These are phyloP conservation scores for Fusarium hainanense DNA, from an alignment of 2,329 filamentous ascomycete species.

Conservation along the genomic window DNA sequence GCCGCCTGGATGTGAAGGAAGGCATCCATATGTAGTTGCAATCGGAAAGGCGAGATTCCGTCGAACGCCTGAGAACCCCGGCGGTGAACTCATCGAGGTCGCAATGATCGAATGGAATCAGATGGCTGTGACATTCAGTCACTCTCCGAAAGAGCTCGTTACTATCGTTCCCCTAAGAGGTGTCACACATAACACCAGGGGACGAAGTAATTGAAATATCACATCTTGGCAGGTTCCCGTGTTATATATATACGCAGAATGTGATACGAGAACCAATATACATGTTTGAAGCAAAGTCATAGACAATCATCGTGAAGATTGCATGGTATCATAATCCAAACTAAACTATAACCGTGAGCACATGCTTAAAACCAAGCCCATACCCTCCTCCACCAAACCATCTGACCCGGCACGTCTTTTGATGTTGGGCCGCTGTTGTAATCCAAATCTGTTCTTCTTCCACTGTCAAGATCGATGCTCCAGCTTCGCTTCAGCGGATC, in stretches of 20 bases:
- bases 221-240: neutral
- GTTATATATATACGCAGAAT: neutral
- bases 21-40: constrained; percentile 4
- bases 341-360: neutral
- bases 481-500: constrained; percentile 62
- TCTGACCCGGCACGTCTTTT: constrained; percentile 44
- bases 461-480: constrained; percentile 68
- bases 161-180: neutral
- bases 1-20: neutral
- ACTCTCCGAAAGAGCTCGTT: neutral
- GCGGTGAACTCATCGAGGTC: constrained; percentile 15
- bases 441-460: constrained; percentile 66
- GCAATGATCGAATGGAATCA: neutral
- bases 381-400: constrained; percentile 58
- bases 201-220: neutral
- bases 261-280: neutral
- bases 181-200: neutral
- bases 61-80: constrained; percentile 11
- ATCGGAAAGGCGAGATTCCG: constrained; percentile 18
- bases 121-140: neutral
- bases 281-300: neutral
- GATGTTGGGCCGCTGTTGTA: constrained; percentile 51
- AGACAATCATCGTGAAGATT: neutral
- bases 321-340: neutral
- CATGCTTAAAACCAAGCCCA: constrained; percentile 54